Percentiles rank a stretch among this genome's conserved stretches.
phyloP scores from a whole-genome alignment of 73 alveolate genomes.

The Paramecium pentaurelia region DNA sequence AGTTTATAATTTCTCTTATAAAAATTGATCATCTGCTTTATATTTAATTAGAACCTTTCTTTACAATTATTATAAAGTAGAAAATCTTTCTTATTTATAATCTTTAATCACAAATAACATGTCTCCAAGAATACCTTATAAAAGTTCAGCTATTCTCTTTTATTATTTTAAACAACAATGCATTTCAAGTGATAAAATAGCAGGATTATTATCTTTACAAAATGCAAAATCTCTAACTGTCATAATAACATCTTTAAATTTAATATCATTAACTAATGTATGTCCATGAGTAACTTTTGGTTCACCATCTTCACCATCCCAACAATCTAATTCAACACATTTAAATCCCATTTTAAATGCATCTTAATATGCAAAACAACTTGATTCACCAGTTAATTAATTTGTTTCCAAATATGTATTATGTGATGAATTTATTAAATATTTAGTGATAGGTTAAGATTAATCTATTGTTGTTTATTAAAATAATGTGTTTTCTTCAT shows the following conservation, averaged over 20 bases:
- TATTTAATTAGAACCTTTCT: neutral
- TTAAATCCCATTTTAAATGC: conserved; percentile 87
- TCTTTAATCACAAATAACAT: conserved; percentile 52
- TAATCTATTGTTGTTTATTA: conserved; percentile 28
- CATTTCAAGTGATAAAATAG: conserved; percentile 87
- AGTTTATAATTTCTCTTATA: neutral
- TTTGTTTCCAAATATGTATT: conserved; percentile 93
- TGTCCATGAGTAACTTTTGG: conserved; percentile 96
- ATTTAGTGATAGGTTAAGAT: conserved; percentile 84
- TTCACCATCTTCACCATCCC: conserved; percentile 87
- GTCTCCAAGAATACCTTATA: conserved; percentile 76
- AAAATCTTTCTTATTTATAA: neutral
- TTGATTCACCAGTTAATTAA: conserved; percentile 89
- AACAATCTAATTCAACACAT: conserved; percentile 94
- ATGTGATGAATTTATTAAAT: conserved; percentile 88
- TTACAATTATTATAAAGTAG: neutral
- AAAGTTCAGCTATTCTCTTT: conserved; percentile 74
- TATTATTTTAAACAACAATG: conserved; percentile 86
- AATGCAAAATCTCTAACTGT: conserved; percentile 85
- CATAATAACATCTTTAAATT: conserved; percentile 75
- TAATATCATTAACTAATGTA: conserved; percentile 78
- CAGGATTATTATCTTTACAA: conserved; percentile 76
- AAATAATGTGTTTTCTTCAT: neutral
- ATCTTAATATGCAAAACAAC: conserved; percentile 82
- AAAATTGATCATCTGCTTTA: neutral